These are phyloP conservation scores for Chaetomium fimeti DNA, from an alignment of 495 filamentous ascomycete genomes.

Conservation along the genomic window DNA sequence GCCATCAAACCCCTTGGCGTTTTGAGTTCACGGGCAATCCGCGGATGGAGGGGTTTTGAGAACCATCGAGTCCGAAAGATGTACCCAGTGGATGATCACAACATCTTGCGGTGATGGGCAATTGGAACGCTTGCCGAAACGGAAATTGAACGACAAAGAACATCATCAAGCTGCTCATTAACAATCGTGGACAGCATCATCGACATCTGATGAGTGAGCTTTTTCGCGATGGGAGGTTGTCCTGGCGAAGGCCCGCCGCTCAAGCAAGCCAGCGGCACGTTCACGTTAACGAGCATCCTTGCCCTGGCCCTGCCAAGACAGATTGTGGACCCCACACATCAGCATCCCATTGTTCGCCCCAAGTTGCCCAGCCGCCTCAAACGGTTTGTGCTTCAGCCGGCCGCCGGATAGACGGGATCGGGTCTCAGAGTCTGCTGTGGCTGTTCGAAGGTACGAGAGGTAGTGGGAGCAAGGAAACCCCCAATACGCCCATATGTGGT, in stretches of 20 bases:
- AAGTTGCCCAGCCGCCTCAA: conserved; percentile 33
- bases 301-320: neutral
- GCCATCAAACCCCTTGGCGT: conserved; percentile 1
- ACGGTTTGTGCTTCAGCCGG: conserved; percentile 37
- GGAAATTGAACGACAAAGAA: conserved; percentile 1
- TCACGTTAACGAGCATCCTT: conserved; percentile 7
- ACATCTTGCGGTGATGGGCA: neutral
- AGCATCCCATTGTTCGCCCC: conserved; percentile 21
- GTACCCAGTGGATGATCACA: neutral
- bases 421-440: conserved; percentile 29
- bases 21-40: neutral
- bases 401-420: conserved; percentile 25
- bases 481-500: neutral
- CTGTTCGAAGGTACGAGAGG: neutral
- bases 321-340: neutral
- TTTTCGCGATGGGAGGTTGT: neutral
- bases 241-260: neutral
- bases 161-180: neutral
- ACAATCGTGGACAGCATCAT: neutral
- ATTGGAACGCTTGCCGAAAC: neutral
- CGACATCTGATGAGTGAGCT: neutral
- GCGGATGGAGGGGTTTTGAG: no score
- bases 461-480: neutral
- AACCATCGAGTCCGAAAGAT: no score
- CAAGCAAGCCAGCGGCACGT: neutral